Percentiles rank a stretch among this genome's conserved stretches.
These are phyloP conservation scores for Phaeosphaeriaceae sp. DNA, from an alignment of 2,329 filamentous ascomycete species.

Conservation along the genomic window DNA sequence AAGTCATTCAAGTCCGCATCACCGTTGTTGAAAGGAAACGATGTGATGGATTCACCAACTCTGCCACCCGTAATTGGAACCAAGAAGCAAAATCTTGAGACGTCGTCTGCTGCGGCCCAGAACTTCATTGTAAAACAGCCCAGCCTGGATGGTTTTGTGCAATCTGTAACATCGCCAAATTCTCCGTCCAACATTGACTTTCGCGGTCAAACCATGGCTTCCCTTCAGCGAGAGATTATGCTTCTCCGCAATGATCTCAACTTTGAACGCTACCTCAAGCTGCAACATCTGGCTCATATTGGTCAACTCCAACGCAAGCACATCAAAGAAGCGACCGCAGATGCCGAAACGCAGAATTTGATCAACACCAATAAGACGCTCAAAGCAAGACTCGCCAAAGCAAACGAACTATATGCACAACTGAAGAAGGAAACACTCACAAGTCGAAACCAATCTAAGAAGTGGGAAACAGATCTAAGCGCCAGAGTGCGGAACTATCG, in stretches of 20 bases:
- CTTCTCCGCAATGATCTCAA: constrained; percentile 80
- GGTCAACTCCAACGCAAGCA: constrained; percentile 77
- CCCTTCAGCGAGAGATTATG: constrained; percentile 76
- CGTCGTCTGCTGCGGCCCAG: constrained; percentile 26
- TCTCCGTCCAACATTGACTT: constrained; percentile 39
- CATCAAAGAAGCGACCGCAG: constrained; percentile 76
- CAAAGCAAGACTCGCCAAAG: constrained; percentile 75
- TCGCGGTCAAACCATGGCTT: constrained; percentile 46
- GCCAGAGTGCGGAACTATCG: constrained; percentile 70
- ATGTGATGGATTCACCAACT: constrained; percentile 67
- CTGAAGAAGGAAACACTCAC: constrained; percentile 75
- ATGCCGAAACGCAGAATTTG: constrained; percentile 82
- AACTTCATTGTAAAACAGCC: constrained; percentile 30
- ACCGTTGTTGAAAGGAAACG: constrained; percentile 51
- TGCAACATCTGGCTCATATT: constrained; percentile 83
- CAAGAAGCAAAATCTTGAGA: constrained; percentile 29
- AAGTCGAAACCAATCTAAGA: constrained; percentile 75
- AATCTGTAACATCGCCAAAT: constrained; percentile 28
- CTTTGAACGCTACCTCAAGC: constrained; percentile 83
- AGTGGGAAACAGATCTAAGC: constrained; percentile 76
- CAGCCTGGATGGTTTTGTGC: constrained; percentile 45
- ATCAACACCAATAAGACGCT: constrained; percentile 78
- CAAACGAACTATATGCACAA: constrained; percentile 73
- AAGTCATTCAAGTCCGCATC: constrained; percentile 56
- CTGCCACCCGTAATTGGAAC: constrained; percentile 57